A percentile compares a stretch with the other conserved stretches of the same genome.
These are phyloP conservation scores for Ganoderma meredithae DNA, from an alignment of 1,284 basidiomycete species.

Conservation along the genomic window DNA sequence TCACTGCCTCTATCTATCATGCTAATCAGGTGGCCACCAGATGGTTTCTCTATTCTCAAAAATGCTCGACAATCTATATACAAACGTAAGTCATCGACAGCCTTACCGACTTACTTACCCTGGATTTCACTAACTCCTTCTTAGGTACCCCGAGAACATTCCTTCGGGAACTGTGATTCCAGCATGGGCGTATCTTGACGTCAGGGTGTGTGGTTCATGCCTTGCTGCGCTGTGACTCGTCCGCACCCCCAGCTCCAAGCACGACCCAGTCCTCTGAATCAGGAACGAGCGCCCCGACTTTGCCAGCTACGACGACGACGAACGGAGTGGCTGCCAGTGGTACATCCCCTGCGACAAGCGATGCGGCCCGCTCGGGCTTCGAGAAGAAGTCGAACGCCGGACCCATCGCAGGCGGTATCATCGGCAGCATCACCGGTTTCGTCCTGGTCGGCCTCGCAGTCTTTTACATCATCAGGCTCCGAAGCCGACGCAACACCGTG, in stretches of 20 bases:
- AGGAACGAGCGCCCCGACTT: not conserved
- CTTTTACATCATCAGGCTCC: slow-evolving; percentile 19
- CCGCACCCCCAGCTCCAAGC: slow-evolving; percentile 3
- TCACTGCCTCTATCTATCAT: not conserved
- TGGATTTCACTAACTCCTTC: not conserved
- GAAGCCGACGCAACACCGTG: too few relatives aligned
- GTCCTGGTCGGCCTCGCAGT: slow-evolving; percentile 15
- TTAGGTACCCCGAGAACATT: slow-evolving; percentile 21
- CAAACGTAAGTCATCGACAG: slow-evolving; percentile 5
- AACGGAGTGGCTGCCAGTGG: not conserved
- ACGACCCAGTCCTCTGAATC: not conserved
- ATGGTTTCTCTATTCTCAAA: slow-evolving; percentile 21
- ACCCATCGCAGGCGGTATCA: slow-evolving; percentile 19
- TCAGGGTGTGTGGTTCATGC: slow-evolving; percentile 13
- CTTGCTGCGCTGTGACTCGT: not conserved
- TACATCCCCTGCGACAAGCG: not conserved
- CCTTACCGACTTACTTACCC: not conserved
- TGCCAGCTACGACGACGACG: not conserved
- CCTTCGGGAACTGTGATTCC: slow-evolving; percentile 21
- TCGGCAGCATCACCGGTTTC: slow-evolving; percentile 19
- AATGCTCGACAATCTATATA: slow-evolving; percentile 19
- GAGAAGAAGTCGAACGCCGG: slow-evolving; percentile 22
- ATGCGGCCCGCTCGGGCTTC: slow-evolving; percentile 1
- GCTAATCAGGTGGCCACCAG: not conserved
- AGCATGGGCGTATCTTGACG: slow-evolving; percentile 28